Evolutionary conservation across 176 grass and related monocot species (phyloP), one percentile per base, ranked within the genome.

Genomic region (Lolium perenne): DNA sequence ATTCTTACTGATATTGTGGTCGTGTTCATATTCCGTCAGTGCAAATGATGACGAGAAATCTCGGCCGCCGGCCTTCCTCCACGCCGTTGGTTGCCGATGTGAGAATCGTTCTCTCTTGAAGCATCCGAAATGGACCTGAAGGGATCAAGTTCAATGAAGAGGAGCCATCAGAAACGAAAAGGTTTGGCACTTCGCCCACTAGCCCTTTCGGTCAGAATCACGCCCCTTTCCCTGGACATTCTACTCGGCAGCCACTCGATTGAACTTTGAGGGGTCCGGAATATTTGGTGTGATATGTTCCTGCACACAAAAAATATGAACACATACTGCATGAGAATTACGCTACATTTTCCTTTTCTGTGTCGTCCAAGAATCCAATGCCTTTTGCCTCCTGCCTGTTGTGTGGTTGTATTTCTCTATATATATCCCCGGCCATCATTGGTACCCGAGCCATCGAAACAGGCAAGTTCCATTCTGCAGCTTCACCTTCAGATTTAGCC

Each of bases 361-460:
- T 48, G 53, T 94, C 76, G 65, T 83, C 85, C 86, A 74, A 91
- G 88, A 86, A 92, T 89, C 89, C 25, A 83, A 85, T 94, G 43
- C 92, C 68, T 8, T 35, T 35, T 35, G 1, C 45, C 83, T 50
- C 41, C 7, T 5, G 7, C 4, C 41, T 43, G 41, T 5, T 43
- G 41, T 43, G 41, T 43, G 7, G 0, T 1, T 43, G 41, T 35
- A n/a, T 38, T 12, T 82, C 16, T 89, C 78, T 88, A 81, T 88
- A 89, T 73, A 82, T 82, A 76, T 3, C 40, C 86, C 59, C 10
- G 0, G 12, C 8, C 8, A 63, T 74, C 77, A 51, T 65, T 26
- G 38, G 22, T 83, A 51, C 32, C 75, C 0, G 18, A 60, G 67
- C 56, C 87, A 87, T 71, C 50, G 35, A 88, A 78, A 82, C 63